Percentiles rank a stretch among this genome's conserved stretches.
phyloP scores from a whole-genome alignment of 2,329 filamentous ascomycete genomes.

The Coniochaeta pulveracea region DNA sequence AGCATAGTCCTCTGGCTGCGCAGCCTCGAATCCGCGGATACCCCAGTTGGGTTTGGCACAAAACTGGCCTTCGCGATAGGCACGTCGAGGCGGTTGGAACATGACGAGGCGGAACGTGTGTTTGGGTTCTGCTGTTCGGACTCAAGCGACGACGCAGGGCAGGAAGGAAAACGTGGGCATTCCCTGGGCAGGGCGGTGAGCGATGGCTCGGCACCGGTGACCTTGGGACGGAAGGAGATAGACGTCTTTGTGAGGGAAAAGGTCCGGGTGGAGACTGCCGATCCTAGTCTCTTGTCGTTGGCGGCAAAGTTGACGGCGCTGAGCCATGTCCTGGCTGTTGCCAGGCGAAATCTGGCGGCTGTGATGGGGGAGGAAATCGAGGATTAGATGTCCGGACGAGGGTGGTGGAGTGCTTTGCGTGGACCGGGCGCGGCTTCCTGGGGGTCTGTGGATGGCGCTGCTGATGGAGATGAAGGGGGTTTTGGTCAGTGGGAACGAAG shows the following conservation, averaged over 20 bases:
- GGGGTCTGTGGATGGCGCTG: background rate
- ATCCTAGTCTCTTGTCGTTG: slow-evolving; percentile 74
- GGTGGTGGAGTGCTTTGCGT: slow-evolving; percentile 7
- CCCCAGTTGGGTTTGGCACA: slow-evolving; percentile 48
- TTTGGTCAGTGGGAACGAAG: slow-evolving; percentile 1
- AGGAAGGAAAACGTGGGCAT: slow-evolving; percentile 1
- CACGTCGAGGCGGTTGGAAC: slow-evolving; percentile 50
- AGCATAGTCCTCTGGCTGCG: slow-evolving; percentile 59
- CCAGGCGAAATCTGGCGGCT: slow-evolving; percentile 59
- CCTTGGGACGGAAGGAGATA: slow-evolving; percentile 32
- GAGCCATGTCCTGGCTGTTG: slow-evolving; percentile 59
- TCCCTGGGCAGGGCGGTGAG: slow-evolving; percentile 3
- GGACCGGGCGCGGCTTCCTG: background rate
- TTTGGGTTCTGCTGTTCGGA: slow-evolving; percentile 48
- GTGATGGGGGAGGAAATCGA: slow-evolving; percentile 57
- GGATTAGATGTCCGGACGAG: slow-evolving; percentile 16
- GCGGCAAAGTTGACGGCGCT: slow-evolving; percentile 75
- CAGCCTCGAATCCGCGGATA: slow-evolving; percentile 55
- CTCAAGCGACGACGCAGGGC: slow-evolving; percentile 8
- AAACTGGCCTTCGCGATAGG: slow-evolving; percentile 62
- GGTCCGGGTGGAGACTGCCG: slow-evolving; percentile 76
- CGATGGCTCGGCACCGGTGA: background rate
- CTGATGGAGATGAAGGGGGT: background rate
- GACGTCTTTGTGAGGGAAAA: slow-evolving; percentile 86
- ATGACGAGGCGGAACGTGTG: slow-evolving; percentile 69